A percentile compares a stretch with the other conserved stretches of the same genome.
These are phyloP conservation scores for Pachysandra terminalis DNA, from an alignment of 164 flowering plant species.

Conservation along the genomic window DNA sequence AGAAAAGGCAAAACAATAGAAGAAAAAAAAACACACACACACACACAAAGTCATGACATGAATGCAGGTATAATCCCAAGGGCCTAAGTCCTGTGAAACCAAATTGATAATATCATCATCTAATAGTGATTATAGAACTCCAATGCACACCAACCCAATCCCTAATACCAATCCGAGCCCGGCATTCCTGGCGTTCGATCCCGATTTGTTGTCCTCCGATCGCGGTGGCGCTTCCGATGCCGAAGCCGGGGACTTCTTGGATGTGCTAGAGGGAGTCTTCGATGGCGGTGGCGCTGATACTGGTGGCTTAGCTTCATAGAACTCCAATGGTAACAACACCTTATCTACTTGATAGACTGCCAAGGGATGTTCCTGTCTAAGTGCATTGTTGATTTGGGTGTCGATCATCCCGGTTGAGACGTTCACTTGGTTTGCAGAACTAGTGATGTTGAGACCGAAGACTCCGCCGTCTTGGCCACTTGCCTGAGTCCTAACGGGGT, in stretches of 20 bases:
- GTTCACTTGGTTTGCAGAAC: conserved; percentile 50
- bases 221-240: too few relatives aligned
- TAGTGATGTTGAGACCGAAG: conserved; percentile 53
- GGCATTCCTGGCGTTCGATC: conserved; percentile 22
- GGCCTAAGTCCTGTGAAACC: too few relatives aligned
- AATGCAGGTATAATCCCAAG: too few relatives aligned
- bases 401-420: conserved; percentile 54
- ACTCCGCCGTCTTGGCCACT: conserved; percentile 34
- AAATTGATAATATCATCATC: too few relatives aligned
- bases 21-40: too few relatives aligned
- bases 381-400: conserved; percentile 45
- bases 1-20: too few relatives aligned
- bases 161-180: conserved; percentile 38
- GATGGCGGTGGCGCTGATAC: conserved; percentile 32
- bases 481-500: conserved; percentile 79
- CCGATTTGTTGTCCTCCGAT: conserved; percentile 19
- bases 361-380: conserved; percentile 43
- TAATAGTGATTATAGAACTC: conserved; percentile 8
- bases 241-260: conserved; percentile 7
- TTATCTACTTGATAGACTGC: conserved; percentile 74
- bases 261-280: neutral
- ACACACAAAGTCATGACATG: too few relatives aligned
- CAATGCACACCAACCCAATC: conserved; percentile 37
- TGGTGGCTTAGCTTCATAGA: conserved; percentile 44
- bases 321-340: conserved; percentile 62